A percentile compares a stretch with the other conserved stretches of the same genome.
phyloP scores from a whole-genome alignment of 176 grass and related monocot species.

The Dendrocalamus sinicus region DNA sequence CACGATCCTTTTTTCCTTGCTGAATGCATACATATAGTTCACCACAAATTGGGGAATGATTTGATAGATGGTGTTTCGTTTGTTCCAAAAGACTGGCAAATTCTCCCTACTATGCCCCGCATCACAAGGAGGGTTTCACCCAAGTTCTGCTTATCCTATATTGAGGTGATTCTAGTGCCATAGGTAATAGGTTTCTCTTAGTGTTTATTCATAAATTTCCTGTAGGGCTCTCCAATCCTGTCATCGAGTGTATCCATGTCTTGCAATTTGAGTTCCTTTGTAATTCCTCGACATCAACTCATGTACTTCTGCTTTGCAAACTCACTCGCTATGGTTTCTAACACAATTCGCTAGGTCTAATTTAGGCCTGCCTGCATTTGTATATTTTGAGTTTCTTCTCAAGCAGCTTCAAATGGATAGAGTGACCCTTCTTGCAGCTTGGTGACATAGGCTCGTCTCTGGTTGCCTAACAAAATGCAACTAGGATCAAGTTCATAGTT shows the following conservation, averaged over 20 bases:
- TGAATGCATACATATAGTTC: constrained; percentile 2
- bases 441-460: neutral
- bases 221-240: neutral
- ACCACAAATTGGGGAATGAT: neutral
- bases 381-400: neutral
- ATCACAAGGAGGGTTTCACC: neutral
- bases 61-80: neutral
- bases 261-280: neutral
- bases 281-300: neutral
- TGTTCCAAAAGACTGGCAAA: neutral
- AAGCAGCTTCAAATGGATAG: neutral
- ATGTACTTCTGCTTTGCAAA: neutral
- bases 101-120: neutral
- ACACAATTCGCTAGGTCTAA: neutral
- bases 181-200: constrained; percentile 1
- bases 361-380: neutral
- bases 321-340: neutral
- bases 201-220: neutral
- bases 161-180: neutral
- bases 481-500: constrained; percentile 13
- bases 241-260: neutral
- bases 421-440: neutral
- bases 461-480: constrained; percentile 1
- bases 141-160: neutral
- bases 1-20: neutral